A percentile compares a stretch with the other conserved stretches of the same genome.
phyloP scores from a whole-genome alignment of 495 filamentous ascomycete species.

The Hypoxylon subgilvum region DNA sequence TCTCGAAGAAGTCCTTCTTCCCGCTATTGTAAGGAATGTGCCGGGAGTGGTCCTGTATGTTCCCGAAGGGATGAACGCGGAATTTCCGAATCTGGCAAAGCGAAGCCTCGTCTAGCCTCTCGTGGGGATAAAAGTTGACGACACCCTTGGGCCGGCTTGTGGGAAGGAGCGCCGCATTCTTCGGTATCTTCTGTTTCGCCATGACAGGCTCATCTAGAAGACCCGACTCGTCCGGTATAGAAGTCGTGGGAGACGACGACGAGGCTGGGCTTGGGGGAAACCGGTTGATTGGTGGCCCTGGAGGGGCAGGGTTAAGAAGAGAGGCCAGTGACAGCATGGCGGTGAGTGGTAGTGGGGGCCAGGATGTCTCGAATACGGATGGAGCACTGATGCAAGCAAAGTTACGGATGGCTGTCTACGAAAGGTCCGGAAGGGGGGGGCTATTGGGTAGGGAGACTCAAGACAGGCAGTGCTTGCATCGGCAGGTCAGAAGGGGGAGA shows the following conservation, averaged over 20 bases:
- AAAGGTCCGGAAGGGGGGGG: constrained; percentile 28
- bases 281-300: constrained; percentile 41
- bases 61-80: constrained; percentile 68
- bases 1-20: constrained; percentile 84
- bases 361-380: constrained; percentile 42
- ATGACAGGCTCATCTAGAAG: constrained; percentile 38
- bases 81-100: constrained; percentile 64
- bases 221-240: constrained; percentile 34
- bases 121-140: constrained; percentile 71
- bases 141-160: constrained; percentile 64
- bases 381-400: constrained; percentile 40
- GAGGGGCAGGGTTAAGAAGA: constrained; percentile 66
- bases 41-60: constrained; percentile 70
- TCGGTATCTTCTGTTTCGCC: constrained; percentile 57
- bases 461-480: constrained; percentile 47
- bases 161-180: constrained; percentile 64
- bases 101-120: constrained; percentile 63
- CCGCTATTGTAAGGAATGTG: constrained; percentile 93
- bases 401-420: constrained; percentile 36
- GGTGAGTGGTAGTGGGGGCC: constrained; percentile 38
- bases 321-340: constrained; percentile 63
- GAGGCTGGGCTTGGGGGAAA: constrained; percentile 41
- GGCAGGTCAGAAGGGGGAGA: constrained; percentile 34
- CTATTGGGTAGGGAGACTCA: constrained; percentile 36
- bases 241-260: constrained; percentile 40